Evolutionary conservation across 805 yeast genomes (phyloP).

Genomic region (Monosporozyma aquatica): DNA sequence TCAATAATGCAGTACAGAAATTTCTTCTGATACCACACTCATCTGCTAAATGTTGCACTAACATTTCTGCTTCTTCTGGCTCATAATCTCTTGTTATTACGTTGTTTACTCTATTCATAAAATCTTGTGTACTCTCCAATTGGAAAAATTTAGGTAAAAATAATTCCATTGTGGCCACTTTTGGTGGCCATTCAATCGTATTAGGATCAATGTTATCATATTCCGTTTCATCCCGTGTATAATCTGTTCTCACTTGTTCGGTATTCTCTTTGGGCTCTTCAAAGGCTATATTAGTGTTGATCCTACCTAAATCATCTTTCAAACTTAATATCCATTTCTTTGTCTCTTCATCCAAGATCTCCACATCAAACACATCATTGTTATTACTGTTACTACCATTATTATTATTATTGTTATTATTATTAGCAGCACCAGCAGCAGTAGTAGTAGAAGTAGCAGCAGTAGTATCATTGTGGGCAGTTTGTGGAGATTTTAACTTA

Average conservation of each 20-base stretch:
- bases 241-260: conserved; percentile 28
- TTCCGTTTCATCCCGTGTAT: conserved; percentile 23
- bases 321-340: conserved; percentile 29
- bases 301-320: conserved; percentile 21
- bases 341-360: conserved; percentile 30
- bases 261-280: conserved; percentile 30
- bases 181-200: conserved; percentile 29
- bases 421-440: not conserved
- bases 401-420: conserved; percentile 5
- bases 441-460: not conserved
- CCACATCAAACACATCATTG: conserved; percentile 28
- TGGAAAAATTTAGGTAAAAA: conserved; percentile 29
- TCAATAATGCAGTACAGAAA: conserved; percentile 36
- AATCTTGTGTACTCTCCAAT: conserved; percentile 21
- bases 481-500: too few relatives aligned
- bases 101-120: conserved; percentile 32
- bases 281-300: conserved; percentile 16
- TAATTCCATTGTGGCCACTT: conserved; percentile 24
- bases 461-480: not conserved
- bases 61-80: conserved; percentile 36
- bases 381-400: not conserved
- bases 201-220: conserved; percentile 24
- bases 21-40: conserved; percentile 37
- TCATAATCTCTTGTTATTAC: conserved; percentile 35
- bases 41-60: conserved; percentile 33